phyloP scores from a whole-genome alignment of 306 rosid genomes.

The Cucumis hystrix region DNA sequence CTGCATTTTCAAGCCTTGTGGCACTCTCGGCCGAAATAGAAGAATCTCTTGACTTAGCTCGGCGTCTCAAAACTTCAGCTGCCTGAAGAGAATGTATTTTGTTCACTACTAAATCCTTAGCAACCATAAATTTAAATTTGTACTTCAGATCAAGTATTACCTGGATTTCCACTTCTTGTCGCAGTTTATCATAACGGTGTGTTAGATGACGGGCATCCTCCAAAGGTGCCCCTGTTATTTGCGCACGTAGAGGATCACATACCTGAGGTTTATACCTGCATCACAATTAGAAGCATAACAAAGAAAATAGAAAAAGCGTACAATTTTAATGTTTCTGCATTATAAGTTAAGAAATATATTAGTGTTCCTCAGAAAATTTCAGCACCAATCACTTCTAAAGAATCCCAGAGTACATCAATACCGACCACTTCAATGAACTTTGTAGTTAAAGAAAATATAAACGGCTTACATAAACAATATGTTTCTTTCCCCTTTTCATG shows the following conservation, averaged over 20 bases:
- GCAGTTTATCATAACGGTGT: constrained; percentile 65
- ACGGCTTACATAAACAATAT: too few species aligned
- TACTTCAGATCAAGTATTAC: constrained; percentile 24
- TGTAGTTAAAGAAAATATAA: background rate
- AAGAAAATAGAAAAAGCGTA: background rate
- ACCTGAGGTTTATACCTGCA: constrained; percentile 57
- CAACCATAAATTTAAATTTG: background rate
- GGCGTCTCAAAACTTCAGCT: constrained; percentile 85
- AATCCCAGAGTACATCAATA: background rate
- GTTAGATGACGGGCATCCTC: constrained; percentile 96
- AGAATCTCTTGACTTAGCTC: constrained; percentile 57
- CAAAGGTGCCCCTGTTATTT: constrained; percentile 82
- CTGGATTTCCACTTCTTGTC: constrained; percentile 82
- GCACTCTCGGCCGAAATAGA: constrained; percentile 67
- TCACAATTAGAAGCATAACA: constrained; percentile 33
- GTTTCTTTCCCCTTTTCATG: background rate
- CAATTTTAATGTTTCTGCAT: background rate
- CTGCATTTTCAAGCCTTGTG: constrained; percentile 69
- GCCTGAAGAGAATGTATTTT: constrained; percentile 47
- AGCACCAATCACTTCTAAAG: background rate
- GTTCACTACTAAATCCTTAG: constrained; percentile 15
- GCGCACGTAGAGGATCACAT: constrained; percentile 71
- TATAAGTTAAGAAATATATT: background rate
- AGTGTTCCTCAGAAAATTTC: background rate
- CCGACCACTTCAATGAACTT: background rate